Conservation (phyloP, 139 green algal species). For the Protoeuglena noctilucae region DNA sequence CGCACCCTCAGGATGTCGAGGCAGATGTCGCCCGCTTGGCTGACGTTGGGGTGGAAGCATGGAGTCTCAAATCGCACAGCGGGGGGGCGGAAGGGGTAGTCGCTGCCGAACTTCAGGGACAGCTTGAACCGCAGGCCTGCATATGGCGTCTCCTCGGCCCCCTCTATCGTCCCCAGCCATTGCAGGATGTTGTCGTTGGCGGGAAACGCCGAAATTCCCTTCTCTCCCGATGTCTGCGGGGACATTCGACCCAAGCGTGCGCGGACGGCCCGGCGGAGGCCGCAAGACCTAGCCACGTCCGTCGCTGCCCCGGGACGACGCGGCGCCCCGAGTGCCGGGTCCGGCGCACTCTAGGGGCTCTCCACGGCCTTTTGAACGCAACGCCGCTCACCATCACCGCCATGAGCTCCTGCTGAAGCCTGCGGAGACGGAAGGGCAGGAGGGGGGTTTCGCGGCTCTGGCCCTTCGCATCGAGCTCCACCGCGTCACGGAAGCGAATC, state of each 20-base stretch:
- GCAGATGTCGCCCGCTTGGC: conserved; percentile 60
- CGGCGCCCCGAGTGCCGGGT: not conserved
- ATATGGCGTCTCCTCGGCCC: conserved; percentile 40
- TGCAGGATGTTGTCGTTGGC: conserved; percentile 56
- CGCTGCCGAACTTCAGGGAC: conserved; percentile 38
- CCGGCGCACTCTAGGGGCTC: not conserved
- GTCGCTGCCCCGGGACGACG: not conserved
- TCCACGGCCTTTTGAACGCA: not conserved
- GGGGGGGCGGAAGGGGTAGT: conserved; percentile 67
- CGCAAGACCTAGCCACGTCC: not conserved
- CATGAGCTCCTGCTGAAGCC: conserved; percentile 14
- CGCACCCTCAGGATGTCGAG: conserved; percentile 71
- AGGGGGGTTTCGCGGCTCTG: too few relatives aligned
- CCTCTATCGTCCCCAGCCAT: conserved; percentile 58
- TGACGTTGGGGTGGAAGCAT: conserved; percentile 72
- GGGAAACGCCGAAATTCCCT: conserved; percentile 52
- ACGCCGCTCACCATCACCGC: conserved; percentile 7
- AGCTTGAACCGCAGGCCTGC: conserved; percentile 52
- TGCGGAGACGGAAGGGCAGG: too few relatives aligned
- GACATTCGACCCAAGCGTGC: not conserved
- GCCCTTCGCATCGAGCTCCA: too few relatives aligned
- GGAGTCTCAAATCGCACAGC: conserved; percentile 50
- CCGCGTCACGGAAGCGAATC: too few relatives aligned
- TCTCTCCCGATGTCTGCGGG: conserved; percentile 15
- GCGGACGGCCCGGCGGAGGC: not conserved